Evolutionary conservation across 2,329 filamentous ascomycete species (phyloP).

Genomic region (Albifimbria verrucaria): DNA sequence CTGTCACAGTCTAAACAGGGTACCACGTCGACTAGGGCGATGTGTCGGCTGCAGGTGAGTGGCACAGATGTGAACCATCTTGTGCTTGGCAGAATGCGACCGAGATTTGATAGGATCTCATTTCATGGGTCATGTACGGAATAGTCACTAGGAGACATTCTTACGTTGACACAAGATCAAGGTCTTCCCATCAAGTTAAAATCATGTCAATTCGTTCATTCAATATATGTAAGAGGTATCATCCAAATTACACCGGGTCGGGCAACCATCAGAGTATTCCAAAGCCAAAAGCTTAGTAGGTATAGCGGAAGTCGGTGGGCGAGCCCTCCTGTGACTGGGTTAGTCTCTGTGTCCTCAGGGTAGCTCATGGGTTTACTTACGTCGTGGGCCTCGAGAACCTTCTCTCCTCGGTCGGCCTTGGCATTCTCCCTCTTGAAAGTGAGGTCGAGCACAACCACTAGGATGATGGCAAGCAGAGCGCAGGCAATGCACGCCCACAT

Average conservation of each 20-base stretch:
- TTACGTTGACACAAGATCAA: too few relatives aligned
- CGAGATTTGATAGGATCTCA: too few relatives aligned
- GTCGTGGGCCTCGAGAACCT: conserved; percentile 46
- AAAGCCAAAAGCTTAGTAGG: too few relatives aligned
- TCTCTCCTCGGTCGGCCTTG: conserved; percentile 51
- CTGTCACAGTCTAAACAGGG: too few relatives aligned
- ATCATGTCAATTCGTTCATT: not conserved
- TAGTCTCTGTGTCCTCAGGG: not conserved
- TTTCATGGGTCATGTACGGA: too few relatives aligned
- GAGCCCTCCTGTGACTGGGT: not conserved
- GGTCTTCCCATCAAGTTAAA: too few relatives aligned
- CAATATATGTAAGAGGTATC: not conserved
- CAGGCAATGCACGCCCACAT: conserved; percentile 54
- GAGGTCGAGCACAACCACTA: conserved; percentile 39
- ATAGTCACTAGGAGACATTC: too few relatives aligned
- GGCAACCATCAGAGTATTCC: too few relatives aligned
- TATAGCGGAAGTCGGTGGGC: conserved; percentile 1
- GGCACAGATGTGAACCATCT: too few relatives aligned
- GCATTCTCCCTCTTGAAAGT: conserved; percentile 42
- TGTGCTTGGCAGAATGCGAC: too few relatives aligned
- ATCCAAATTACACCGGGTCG: not conserved
- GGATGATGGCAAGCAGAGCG: conserved; percentile 40
- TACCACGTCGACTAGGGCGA: too few relatives aligned
- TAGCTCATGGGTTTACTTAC: conserved; percentile 38
- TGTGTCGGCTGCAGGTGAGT: too few relatives aligned